Base-by-base conservation (phyloP, 2,329 filamentous ascomycete genomes). In the Trichoderma sp. region DNA sequence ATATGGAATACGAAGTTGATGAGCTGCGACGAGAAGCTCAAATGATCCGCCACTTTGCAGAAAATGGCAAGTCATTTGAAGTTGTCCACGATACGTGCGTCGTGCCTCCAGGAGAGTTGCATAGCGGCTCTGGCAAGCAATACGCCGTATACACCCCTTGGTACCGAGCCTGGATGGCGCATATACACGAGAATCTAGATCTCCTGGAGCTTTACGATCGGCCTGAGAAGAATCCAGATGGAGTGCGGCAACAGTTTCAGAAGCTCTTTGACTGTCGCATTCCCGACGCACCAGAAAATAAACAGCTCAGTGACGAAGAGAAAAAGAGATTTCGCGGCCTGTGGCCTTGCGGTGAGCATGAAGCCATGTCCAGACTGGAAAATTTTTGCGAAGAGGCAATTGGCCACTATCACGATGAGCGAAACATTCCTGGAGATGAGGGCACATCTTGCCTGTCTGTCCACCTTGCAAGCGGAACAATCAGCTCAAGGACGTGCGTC, bases 1-100 rank as follows among this genome's bases (percentile, higher is more conserved):
- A 97, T 78, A 89, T 94, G 71, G 94, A 97, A 79, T 97, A 97
- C 77, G 95, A 97, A 80, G 93, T 97, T 0, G 95, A 98, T 78
- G 95, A 97, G 82, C 82, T 97, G 72, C 86, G 94, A 57, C 86
- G 94, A 6, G 95, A 98, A 76, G 89, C 90, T 1, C 84, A 84
- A 32, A 82, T 97, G 77, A 86, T 93, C 1, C 86, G 83, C 32
- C 80, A 85, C 53, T 88, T 91, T 73, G 81, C 91, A 1, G 85
- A 89, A 18, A 87, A 87, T 14, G 91, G 88, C 0, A 88, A 95
- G 61, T 85, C 87, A 1, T 90, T 97, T 75, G 86, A 91, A n/a
- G 87, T 91, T 0, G 85, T 92, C 1, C 93, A 95, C 73, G 95
- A 97, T 80, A 93, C 92, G 5, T 96, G 94, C 74, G 89, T 97